phyloP scores from a whole-genome alignment of 371 early-diverging fungal genomes.

The Apophysomyces sp. region DNA sequence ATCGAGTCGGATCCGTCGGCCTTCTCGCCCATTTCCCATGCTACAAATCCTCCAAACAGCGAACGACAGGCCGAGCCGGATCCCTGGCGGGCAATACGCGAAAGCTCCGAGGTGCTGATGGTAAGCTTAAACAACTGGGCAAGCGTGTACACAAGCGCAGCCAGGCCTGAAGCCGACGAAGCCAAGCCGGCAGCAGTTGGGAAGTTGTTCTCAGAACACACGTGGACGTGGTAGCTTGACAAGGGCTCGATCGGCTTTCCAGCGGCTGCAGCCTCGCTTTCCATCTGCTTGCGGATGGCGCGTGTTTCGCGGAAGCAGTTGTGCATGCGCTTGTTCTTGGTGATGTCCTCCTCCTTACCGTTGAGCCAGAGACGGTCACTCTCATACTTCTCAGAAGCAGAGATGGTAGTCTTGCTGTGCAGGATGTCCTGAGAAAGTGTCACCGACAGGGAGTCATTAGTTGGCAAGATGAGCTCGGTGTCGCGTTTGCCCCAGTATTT shows the following conservation, averaged over 20 bases:
- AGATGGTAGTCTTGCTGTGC: constrained; percentile 90
- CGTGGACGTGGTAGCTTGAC: constrained; percentile 68
- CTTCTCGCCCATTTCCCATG: constrained; percentile 88
- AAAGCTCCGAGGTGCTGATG: constrained; percentile 71
- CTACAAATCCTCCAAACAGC: constrained; percentile 96
- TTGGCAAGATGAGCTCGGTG: constrained; percentile 88
- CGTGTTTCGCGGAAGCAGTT: constrained; percentile 86
- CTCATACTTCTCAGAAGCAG: constrained; percentile 64
- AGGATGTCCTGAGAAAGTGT: constrained; percentile 96
- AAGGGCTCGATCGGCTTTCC: constrained; percentile 42
- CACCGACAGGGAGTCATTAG: constrained; percentile 95
- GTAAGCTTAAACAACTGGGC: constrained; percentile 76
- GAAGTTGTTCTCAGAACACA: constrained; percentile 97
- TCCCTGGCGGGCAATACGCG: constrained; percentile 93
- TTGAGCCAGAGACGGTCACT: constrained; percentile 92
- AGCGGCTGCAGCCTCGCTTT: constrained; percentile 52
- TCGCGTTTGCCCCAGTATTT: constrained; percentile 99
- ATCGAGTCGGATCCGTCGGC: constrained; percentile 85
- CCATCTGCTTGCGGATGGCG: constrained; percentile 67
- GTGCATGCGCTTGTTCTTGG: constrained; percentile 79
- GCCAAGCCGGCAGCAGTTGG: constrained; percentile 99
- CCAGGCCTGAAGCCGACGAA: constrained; percentile 97
- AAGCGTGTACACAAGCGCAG: constrained; percentile 90
- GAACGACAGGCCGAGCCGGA: constrained; percentile 98
- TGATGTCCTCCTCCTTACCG: constrained; percentile 84